A percentile compares a stretch with the other conserved stretches of the same genome.
These are phyloP conservation scores for Marsdenia floribunda DNA, from an alignment of 257 asterid genomes.

Conservation along the genomic window DNA sequence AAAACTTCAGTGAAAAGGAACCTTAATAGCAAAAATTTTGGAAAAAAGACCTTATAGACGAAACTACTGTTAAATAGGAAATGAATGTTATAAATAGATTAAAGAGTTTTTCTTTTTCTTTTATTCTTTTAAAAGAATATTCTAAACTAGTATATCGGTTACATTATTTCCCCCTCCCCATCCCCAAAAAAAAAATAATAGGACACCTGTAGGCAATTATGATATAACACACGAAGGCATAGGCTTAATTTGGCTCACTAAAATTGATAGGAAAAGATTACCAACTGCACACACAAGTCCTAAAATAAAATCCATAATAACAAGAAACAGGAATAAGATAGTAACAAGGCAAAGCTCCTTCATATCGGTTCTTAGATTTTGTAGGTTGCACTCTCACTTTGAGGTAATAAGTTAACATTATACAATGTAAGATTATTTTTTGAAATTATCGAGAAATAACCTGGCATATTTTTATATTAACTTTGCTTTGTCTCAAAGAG, in stretches of 20 bases:
- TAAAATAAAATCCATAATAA: neutral
- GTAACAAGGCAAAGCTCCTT: neutral
- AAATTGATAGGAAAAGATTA: neutral
- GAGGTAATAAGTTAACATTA: neutral
- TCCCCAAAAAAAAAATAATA: too few species aligned
- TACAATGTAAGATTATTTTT: neutral
- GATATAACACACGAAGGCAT: neutral
- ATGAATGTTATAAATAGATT: neutral
- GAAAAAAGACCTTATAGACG: too few species aligned
- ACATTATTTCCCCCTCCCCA: neutral
- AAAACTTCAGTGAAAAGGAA: too few species aligned
- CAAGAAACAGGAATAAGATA: neutral
- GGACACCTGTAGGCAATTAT: neutral
- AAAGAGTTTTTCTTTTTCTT: neutral
- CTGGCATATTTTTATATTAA: constrained; percentile 81
- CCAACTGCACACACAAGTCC: neutral
- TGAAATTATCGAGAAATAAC: constrained; percentile 32
- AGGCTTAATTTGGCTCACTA: neutral
- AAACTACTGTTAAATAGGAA: neutral
- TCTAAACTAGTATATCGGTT: neutral
- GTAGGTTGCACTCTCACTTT: neutral
- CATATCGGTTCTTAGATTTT: neutral
- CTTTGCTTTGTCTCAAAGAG: constrained; percentile 86
- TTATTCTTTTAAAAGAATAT: too few species aligned
- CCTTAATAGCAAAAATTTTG: too few species aligned